Evolutionary conservation across 345 rosid genomes (phyloP).

Genomic region (Populus pruinosa): DNA sequence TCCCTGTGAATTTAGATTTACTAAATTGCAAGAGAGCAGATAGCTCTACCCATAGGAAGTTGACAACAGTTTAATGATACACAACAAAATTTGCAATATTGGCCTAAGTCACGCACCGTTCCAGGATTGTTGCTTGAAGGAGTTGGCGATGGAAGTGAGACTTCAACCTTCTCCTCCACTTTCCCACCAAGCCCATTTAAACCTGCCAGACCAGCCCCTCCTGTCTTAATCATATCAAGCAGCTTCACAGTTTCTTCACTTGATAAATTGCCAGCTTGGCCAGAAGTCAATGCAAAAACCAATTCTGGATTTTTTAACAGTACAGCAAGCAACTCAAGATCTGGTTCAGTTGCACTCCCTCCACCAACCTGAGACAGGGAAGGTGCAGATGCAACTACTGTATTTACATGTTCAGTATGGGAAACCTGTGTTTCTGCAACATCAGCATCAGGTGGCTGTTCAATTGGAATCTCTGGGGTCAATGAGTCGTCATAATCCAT

Average conservation of each 20-base stretch:
- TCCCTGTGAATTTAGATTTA: not conserved
- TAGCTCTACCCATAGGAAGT: slow-evolving; percentile 3
- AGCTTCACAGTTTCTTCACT: slow-evolving; percentile 71
- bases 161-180: slow-evolving; percentile 68
- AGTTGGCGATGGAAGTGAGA: slow-evolving; percentile 94
- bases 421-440: slow-evolving; percentile 46
- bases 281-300: slow-evolving; percentile 89
- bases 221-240: slow-evolving; percentile 69
- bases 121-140: slow-evolving; percentile 81
- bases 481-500: slow-evolving; percentile 89
- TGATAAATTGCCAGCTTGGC: slow-evolving; percentile 57
- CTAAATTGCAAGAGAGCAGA: slow-evolving; percentile 4
- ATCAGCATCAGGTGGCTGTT: slow-evolving; percentile 77
- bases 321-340: slow-evolving; percentile 88
- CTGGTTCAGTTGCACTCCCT: slow-evolving; percentile 54
- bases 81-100: slow-evolving; percentile 31
- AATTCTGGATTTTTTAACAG: slow-evolving; percentile 86
- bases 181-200: slow-evolving; percentile 30
- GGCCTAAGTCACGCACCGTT: slow-evolving; percentile 84
- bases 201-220: slow-evolving; percentile 35
- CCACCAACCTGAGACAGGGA: slow-evolving; percentile 34
- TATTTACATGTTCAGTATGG: slow-evolving; percentile 33
- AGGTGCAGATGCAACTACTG: slow-evolving; percentile 25
- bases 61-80: slow-evolving; percentile 14
- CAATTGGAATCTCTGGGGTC: slow-evolving; percentile 77